Conservation (phyloP, 805 yeast species). For the Saccharomycopsis selenospora region DNA sequence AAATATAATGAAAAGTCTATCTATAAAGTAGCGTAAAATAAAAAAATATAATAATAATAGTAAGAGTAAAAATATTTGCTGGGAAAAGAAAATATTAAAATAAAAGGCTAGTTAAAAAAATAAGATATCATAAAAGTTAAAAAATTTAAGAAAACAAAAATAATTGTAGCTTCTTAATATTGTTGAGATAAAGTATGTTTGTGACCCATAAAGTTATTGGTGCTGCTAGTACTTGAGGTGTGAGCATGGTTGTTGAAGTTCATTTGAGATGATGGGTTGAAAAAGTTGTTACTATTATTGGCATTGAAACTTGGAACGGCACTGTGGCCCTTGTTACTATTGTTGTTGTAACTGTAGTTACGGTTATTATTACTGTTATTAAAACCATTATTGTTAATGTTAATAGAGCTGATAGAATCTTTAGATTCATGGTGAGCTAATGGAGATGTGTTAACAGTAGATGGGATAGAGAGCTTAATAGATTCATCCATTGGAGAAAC, state of each 20-base stretch:
- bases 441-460: conserved; percentile 13
- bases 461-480: conserved; percentile 12
- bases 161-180: neutral
- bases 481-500: conserved; percentile 29
- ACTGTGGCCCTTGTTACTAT: conserved; percentile 1
- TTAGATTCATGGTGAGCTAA: conserved; percentile 3
- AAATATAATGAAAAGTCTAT: too few species aligned
- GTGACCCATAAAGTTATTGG: neutral
- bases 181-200: neutral
- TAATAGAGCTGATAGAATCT: conserved; percentile 3
- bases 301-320: too few species aligned
- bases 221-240: conserved; percentile 3
- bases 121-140: too few species aligned
- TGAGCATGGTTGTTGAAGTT: neutral
- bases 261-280: neutral
- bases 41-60: too few species aligned
- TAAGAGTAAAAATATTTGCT: neutral
- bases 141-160: too few species aligned
- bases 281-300: neutral
- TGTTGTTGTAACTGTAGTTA: conserved; percentile 3
- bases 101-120: too few species aligned
- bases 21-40: neutral
- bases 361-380: neutral
- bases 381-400: neutral
- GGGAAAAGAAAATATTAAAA: neutral